phyloP scores from a whole-genome alignment of 2,329 filamentous ascomycete genomes.

The Calycina marina region DNA sequence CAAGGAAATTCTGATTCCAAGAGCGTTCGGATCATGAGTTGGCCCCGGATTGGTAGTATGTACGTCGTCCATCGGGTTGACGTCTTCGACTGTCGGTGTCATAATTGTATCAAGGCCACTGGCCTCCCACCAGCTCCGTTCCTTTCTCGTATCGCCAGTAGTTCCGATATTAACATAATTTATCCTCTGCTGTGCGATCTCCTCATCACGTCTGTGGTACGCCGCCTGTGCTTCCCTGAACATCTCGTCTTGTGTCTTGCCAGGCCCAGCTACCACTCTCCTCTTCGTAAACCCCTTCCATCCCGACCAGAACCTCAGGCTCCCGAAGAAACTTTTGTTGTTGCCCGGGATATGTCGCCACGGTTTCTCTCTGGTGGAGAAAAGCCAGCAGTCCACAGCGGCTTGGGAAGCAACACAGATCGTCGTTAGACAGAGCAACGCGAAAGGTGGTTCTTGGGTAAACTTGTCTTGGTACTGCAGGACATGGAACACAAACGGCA shows the following conservation, averaged over 20 bases:
- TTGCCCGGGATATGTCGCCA: constrained; percentile 42
- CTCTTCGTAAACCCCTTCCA: constrained; percentile 13
- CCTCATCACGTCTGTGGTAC: constrained; percentile 32
- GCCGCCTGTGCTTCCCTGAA: constrained; percentile 34
- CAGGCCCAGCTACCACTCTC: constrained; percentile 24
- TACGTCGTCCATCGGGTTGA: neutral
- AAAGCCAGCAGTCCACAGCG: constrained; percentile 51
- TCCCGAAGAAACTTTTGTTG: constrained; percentile 24
- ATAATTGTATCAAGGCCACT: constrained; percentile 10
- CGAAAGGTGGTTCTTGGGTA: constrained; percentile 37
- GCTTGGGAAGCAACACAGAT: constrained; percentile 51
- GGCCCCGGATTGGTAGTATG: neutral
- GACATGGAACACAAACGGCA: constrained; percentile 54
- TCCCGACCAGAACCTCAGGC: constrained; percentile 22
- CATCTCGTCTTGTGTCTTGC: constrained; percentile 38
- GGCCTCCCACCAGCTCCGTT: constrained; percentile 24
- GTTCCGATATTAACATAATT: constrained; percentile 11
- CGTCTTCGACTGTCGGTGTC: constrained; percentile 16
- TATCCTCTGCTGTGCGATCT: constrained; percentile 25
- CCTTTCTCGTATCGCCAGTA: constrained; percentile 8
- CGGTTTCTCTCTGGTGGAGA: constrained; percentile 54
- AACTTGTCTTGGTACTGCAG: constrained; percentile 40
- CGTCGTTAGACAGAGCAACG: constrained; percentile 37
- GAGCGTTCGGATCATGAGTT: neutral
- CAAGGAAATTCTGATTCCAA: too few species aligned